Evolutionary conservation across 1,139 yeast species (phyloP).

Genomic region (Candida frijolesensis): DNA sequence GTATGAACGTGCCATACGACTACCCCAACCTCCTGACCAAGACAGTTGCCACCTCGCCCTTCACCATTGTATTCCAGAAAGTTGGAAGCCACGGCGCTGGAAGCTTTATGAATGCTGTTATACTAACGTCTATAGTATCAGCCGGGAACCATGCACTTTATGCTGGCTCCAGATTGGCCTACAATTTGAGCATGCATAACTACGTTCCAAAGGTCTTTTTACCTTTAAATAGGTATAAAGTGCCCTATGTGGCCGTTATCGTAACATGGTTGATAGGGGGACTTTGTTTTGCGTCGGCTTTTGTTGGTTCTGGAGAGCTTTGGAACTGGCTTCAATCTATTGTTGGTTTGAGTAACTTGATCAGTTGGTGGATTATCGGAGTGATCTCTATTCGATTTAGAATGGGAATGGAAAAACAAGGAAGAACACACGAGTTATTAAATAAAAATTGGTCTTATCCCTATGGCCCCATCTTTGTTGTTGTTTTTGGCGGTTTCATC

Average conservation of each 20-base stretch:
- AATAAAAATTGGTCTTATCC: conserved; percentile 47
- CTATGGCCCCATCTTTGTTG: conserved; percentile 42
- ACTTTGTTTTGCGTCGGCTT: conserved; percentile 45
- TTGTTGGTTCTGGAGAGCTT: conserved; percentile 45
- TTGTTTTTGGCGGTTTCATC: conserved; percentile 36
- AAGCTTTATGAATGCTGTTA: conserved; percentile 47
- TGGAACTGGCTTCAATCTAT: conserved; percentile 49
- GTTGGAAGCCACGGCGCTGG: conserved; percentile 49
- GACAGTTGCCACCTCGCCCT: conserved; percentile 59
- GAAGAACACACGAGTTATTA: conserved; percentile 35
- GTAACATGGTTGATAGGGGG: conserved; percentile 47
- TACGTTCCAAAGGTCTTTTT: conserved; percentile 41
- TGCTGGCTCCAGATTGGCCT: conserved; percentile 48
- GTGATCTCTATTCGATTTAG: conserved; percentile 43
- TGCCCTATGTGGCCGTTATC: conserved; percentile 44
- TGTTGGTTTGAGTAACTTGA: conserved; percentile 46
- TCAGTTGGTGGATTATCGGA: conserved; percentile 47
- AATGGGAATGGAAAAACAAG: conserved; percentile 38
- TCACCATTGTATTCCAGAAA: conserved; percentile 63
- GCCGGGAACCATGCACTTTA: conserved; percentile 49
- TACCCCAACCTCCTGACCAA: conserved; percentile 42
- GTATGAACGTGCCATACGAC: conserved; percentile 46
- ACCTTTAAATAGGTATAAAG: conserved; percentile 33
- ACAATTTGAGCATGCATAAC: conserved; percentile 41
- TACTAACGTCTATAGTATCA: conserved; percentile 45